Evolutionary conservation across 208 protist species (phyloP), one percentile per base, ranked within the genome.

Genomic region (Angomonas deanei): DNA sequence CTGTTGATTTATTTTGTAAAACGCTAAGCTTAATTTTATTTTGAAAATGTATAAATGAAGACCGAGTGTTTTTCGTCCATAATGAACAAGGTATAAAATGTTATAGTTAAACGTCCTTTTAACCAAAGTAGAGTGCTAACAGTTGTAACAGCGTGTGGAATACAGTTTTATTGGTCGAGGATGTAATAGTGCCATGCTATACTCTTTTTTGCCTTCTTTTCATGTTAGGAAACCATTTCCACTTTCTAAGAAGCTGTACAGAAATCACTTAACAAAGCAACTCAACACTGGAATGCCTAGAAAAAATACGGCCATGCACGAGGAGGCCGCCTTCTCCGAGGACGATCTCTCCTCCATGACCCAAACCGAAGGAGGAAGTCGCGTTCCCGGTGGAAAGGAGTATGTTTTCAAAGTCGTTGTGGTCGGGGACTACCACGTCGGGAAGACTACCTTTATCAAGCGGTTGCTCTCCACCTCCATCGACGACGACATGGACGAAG

Each of bases 371-470:
- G 47, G 52, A 32, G 21, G 62, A 38, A 10, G 61, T 60, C 26
- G 38, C 8, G 50, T 33, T 27, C 50, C 50, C 6, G 5, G 66
- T 50, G 42, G 63, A 58, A 58, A 67, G 36, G 69, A 76, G 65
- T 80, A 73, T 60, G 65, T 84, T 3, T 76, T 76, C 58, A 84
- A 84, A 64, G 66, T 80, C 24, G 72, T 78, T 17, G 64, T 86
- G 8, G 52, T 80, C 11, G 80, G 80, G 13, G 72, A 82, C 34
- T 80, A 76, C 33, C 10, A 34, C 8, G 84, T 88, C 2, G 84
- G 84, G 24, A 91, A 91, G 57, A 91, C 84, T 26, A 75, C 72
- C 3, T 38, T 91, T 17, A 76, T 91, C 33, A 57, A 71, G n/a
- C 76, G 81, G 0, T 66, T 87, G 0, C 64, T 91, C 21, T 31